phyloP scores from a whole-genome alignment of 306 rosid species.

The Rubus parviflorus region DNA sequence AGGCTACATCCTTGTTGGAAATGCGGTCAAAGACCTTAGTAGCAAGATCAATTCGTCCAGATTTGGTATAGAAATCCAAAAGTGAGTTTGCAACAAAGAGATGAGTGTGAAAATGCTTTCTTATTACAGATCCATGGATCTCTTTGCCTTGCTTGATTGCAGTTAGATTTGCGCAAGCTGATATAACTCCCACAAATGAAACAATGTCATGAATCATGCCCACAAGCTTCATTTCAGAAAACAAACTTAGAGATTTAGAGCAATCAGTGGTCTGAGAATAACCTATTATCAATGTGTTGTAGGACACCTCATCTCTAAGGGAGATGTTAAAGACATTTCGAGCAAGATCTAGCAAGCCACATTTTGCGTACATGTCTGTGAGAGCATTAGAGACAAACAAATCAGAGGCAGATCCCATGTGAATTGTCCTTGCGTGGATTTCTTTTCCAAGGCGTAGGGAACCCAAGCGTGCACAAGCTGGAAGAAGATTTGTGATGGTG shows the following conservation, averaged over 20 bases:
- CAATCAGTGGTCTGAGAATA: conserved; percentile 68
- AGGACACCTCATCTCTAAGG: conserved; percentile 62
- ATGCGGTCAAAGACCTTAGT: conserved; percentile 63
- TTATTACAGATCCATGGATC: conserved; percentile 63
- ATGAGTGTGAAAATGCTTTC: conserved; percentile 53
- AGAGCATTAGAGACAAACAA: conserved; percentile 79
- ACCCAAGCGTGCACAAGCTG: conserved; percentile 80
- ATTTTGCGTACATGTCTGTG: conserved; percentile 82
- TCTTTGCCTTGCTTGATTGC: conserved; percentile 75
- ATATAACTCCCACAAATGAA: conserved; percentile 73
- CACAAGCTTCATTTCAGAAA: conserved; percentile 60
- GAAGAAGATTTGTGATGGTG: conserved; percentile 83
- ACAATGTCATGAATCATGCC: conserved; percentile 64
- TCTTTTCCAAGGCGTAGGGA: conserved; percentile 62
- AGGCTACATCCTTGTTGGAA: conserved; percentile 61
- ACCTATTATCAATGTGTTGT: conserved; percentile 70
- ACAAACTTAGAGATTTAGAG: conserved; percentile 58
- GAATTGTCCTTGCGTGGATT: conserved; percentile 68
- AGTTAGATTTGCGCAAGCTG: conserved; percentile 81
- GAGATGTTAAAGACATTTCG: conserved; percentile 66
- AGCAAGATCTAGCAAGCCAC: conserved; percentile 57
- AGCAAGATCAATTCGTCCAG: conserved; percentile 74
- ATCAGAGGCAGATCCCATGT: conserved; percentile 46
- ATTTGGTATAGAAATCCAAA: conserved; percentile 79
- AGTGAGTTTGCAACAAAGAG: conserved; percentile 72